A percentile compares a stretch with the other conserved stretches of the same genome.
phyloP scores from a whole-genome alignment of 352 stramenopile genomes.

The Lagenidium giganteum region DNA sequence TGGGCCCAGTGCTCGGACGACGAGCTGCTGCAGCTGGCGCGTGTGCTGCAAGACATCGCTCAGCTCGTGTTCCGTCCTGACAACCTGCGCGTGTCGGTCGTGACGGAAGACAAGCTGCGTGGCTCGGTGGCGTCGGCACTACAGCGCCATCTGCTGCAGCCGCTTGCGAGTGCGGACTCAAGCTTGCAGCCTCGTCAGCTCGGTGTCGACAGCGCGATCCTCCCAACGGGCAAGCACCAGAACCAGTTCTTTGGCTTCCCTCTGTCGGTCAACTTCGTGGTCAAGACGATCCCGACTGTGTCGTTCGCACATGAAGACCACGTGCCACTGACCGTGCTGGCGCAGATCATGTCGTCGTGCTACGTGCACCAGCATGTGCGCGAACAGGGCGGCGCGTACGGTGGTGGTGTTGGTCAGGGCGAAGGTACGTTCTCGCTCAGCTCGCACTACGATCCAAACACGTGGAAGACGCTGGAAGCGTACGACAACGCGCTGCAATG shows the following conservation, averaged over 20 bases:
- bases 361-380: conserved; percentile 78
- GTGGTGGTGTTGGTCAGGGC: conserved; percentile 58
- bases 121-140: conserved; percentile 40
- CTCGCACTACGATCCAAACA: conserved; percentile 86
- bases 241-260: conserved; percentile 75
- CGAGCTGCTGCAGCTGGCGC: conserved; percentile 48
- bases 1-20: conserved; percentile 67
- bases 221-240: no score
- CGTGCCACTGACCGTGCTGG: conserved; percentile 64
- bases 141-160: conserved; percentile 36
- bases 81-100: conserved; percentile 60
- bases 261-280: conserved; percentile 80
- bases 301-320: conserved; percentile 71
- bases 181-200: background rate
- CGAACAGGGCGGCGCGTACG: conserved; percentile 77
- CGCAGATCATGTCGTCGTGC: conserved; percentile 83
- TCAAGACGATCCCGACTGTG: conserved; percentile 67
- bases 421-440: conserved; percentile 78
- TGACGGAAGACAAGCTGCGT: conserved; percentile 70
- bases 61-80: conserved; percentile 43
- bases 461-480: conserved; percentile 64
- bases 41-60: conserved; percentile 54
- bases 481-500: conserved; percentile 56
- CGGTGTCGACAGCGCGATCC: conserved; percentile 9
- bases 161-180: conserved; percentile 19